Evolutionary conservation across 108 stramenopile genomes (phyloP), one percentile per base, ranked within the genome.

Genomic region (Nitzschia sp.): DNA sequence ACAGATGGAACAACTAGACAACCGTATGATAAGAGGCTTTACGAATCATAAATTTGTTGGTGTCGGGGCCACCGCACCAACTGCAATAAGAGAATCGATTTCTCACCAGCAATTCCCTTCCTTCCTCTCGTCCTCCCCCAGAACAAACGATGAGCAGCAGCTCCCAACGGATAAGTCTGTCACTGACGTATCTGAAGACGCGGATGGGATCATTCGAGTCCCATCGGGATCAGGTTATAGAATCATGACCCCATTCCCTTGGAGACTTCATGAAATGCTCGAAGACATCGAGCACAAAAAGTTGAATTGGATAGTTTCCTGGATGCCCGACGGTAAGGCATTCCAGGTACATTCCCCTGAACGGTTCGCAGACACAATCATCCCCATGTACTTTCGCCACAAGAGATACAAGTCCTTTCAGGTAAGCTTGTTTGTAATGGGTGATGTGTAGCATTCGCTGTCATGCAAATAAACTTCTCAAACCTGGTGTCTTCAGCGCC

Each of bases 241-340:
- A 15, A 65, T 56, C 31, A 64, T 74, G 26, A 46, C 54, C 5
- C 74, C 65, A 1, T 70, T 70, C 45, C 69, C 69, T 0, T 33
- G 36, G 28, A 26, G 11, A 18, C 69, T 70, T 33, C 87, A 88
- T 51, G 68, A 71, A 2, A 80, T 88, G 77, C 73, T 88, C 13
- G 63, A 66, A 0, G 67, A 61, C 26, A 84, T 81, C 1, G 76
- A 79, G 42, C 62, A 68, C 3, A 65, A 85, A n/a, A 79, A 77
- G 28, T 62, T 75, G 11, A 53, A 35, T n/a, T 32, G 79, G 42
- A 72, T 87, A 33, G 77, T 83, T 31, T 84, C 81, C 0, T 87
- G 84, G 85, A 72, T 60, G 34, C 79, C 88, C 17, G 82, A 86
- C 56, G 88, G 88, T 8, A 74, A 78, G 23, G 75, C 75, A 11